Evolutionary conservation across 148 eudicot genomes (phyloP).

Genomic region (Rhododendron ferrugineum): DNA sequence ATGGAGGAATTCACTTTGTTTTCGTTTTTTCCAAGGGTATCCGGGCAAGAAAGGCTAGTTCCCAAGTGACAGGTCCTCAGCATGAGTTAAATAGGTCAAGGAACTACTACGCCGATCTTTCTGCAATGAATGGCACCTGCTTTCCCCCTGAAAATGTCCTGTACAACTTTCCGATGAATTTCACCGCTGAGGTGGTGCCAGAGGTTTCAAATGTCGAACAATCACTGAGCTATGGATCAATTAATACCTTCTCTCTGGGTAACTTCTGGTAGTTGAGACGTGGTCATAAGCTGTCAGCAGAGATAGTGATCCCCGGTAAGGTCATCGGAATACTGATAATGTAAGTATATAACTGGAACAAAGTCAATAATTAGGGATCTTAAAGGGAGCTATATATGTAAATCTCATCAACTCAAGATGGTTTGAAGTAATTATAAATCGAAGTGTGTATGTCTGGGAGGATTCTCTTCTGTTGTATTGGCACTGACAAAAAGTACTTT

Average conservation of each 20-base stretch:
- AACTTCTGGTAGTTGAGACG: neutral
- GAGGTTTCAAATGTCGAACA: neutral
- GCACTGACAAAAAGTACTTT: too few species aligned
- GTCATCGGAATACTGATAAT: too few species aligned
- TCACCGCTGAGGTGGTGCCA: neutral
- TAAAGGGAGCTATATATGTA: neutral
- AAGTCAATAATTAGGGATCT: neutral
- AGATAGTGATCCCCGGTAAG: too few species aligned
- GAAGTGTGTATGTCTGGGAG: neutral
- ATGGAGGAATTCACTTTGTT: neutral
- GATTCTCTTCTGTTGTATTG: too few species aligned
- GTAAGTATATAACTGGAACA: neutral
- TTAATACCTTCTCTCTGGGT: neutral
- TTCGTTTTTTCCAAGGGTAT: slow-evolving; percentile 1
- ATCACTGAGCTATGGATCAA: neutral
- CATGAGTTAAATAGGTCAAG: neutral
- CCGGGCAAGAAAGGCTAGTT: slow-evolving; percentile 5
- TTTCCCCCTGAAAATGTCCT: neutral
- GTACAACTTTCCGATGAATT: slow-evolving; percentile 1
- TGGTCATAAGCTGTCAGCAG: too few species aligned
- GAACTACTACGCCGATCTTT: neutral
- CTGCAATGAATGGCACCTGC: neutral
- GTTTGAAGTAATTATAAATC: neutral
- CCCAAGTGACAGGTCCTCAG: neutral
- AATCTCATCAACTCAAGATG: neutral